Evolutionary conservation across 139 green algal species (phyloP), one percentile per base, ranked within the genome.

Genomic region (Haematococcus lacustris): DNA sequence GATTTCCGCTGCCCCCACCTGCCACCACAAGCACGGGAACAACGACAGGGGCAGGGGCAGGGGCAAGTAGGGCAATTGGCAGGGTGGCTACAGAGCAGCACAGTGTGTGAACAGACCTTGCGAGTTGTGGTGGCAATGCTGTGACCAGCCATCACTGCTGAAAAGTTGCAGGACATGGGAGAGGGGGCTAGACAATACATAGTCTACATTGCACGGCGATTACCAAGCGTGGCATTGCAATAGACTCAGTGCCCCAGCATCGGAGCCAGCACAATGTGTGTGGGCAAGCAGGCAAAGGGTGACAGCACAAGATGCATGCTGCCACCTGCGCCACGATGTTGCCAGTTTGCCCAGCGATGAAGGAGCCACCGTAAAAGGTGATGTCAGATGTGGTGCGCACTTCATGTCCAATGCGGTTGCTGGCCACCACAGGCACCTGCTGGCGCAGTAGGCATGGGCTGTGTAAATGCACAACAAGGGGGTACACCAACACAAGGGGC

Each of bases 331-430:
- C 73, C 62, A 88, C 35, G n/a, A 91, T 73, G 53, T 86, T 67
- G 1, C 87, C 88, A 0, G 73, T 71, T 3, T 69, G 43, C 17
- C 82, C 83, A 34, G 88, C 71, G 25, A 95, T 88, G 80, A 96
- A 96, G 62, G 71, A 86, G 67, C 79, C 87, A n/a, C 90, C 90
- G 51, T 96, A 95, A 47, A 90, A 95, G 1, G 80, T 90, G 61
- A 95, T 91, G 34, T 74, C 60, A 57, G 64, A 78, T 3, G 71
- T 50, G 28, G 70, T 70, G 35, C 83, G 81, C 1, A 50, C 51
- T 77, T 95, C 90, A 0, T 5, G 77, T 51, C 88, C 90, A 1
- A 95, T 78, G 23, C 90, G 82, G 78, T 95, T 95, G 71, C 76
- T 84, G 6, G 78, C 88, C 0, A 95, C 76, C 0, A 95, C 35